These are phyloP conservation scores for Alternaria arborescens DNA, from an alignment of 2,329 filamentous ascomycete species.

Conservation along the genomic window DNA sequence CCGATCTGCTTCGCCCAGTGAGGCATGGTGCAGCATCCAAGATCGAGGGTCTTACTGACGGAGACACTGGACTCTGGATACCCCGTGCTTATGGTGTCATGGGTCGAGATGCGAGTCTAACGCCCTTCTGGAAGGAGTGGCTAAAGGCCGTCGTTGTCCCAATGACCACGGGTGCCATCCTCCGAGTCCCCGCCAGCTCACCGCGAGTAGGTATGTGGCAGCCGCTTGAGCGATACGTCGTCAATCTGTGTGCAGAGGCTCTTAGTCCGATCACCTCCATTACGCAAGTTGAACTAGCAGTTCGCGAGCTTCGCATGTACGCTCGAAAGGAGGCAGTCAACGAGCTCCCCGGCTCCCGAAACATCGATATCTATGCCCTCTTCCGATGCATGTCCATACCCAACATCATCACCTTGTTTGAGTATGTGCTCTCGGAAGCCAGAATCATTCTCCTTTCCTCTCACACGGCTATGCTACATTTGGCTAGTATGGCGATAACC, in stretches of 20 bases:
- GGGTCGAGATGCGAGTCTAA: slow-evolving; percentile 82
- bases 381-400: slow-evolving; percentile 90
- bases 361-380: slow-evolving; percentile 89
- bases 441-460: slow-evolving; percentile 96
- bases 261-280: slow-evolving; percentile 91
- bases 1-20: slow-evolving; percentile 89
- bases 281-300: slow-evolving; percentile 90
- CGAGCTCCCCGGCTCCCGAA: slow-evolving; percentile 90
- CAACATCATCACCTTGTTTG: slow-evolving; percentile 91
- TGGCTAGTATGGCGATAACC: slow-evolving; percentile 86
- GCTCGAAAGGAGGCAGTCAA: slow-evolving; percentile 92
- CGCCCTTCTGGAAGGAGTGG: slow-evolving; percentile 99
- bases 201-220: slow-evolving; percentile 94
- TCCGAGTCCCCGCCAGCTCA: slow-evolving; percentile 86
- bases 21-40: slow-evolving; percentile 94
- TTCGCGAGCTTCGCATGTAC: slow-evolving; percentile 89
- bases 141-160: slow-evolving; percentile 91
- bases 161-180: slow-evolving; percentile 87
- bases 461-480: slow-evolving; percentile 93
- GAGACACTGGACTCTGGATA: slow-evolving; percentile 95
- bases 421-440: slow-evolving; percentile 91
- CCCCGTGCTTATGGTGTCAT: slow-evolving; percentile 93
- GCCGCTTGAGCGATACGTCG: slow-evolving; percentile 92
- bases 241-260: slow-evolving; percentile 95
- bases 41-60: slow-evolving; percentile 94